Evolutionary conservation across 2,329 filamentous ascomycete species (phyloP).

Genomic region (Beauveria caledonica): DNA sequence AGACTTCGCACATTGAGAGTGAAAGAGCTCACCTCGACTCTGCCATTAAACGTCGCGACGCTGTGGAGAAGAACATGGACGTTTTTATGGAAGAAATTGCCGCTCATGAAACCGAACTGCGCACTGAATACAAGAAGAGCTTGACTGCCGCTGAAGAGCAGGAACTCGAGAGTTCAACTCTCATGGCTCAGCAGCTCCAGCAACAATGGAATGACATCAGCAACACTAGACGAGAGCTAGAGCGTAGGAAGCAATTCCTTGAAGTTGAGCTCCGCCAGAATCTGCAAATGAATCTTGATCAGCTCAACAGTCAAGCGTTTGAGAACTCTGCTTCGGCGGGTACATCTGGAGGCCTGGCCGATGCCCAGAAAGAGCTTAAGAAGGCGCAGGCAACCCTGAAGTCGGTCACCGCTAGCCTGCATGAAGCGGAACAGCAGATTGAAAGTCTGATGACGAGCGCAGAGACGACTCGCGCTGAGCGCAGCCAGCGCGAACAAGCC

Average conservation of each 20-base stretch:
- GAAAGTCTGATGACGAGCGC: slow-evolving; percentile 45
- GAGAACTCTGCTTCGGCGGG: slow-evolving; percentile 51
- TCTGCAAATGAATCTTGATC: slow-evolving; percentile 75
- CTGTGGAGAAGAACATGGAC: slow-evolving; percentile 67
- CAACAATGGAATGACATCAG: slow-evolving; percentile 70
- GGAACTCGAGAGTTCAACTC: slow-evolving; percentile 64
- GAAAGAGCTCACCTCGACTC: slow-evolving; percentile 66
- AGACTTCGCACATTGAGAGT: slow-evolving; percentile 65
- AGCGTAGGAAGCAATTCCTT: slow-evolving; percentile 71
- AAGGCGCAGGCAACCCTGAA: slow-evolving; percentile 63
- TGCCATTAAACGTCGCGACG: slow-evolving; percentile 55
- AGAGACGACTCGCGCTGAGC: slow-evolving; percentile 46
- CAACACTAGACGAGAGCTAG: slow-evolving; percentile 64
- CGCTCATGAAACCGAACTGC: slow-evolving; percentile 72
- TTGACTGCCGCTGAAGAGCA: slow-evolving; percentile 75
- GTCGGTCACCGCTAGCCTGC: slow-evolving; percentile 58
- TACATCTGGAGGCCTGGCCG: slow-evolving; percentile 59
- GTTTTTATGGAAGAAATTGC: slow-evolving; percentile 66
- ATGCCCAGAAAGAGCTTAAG: slow-evolving; percentile 73
- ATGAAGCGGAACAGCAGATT: slow-evolving; percentile 66
- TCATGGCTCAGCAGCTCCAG: slow-evolving; percentile 63
- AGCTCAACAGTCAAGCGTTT: slow-evolving; percentile 68
- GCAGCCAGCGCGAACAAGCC: slow-evolving; percentile 57
- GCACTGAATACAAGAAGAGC: slow-evolving; percentile 85
- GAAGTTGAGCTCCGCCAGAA: slow-evolving; percentile 88